Conservation (phyloP, 1,139 yeast genomes). For the Komagataea norvegica region DNA sequence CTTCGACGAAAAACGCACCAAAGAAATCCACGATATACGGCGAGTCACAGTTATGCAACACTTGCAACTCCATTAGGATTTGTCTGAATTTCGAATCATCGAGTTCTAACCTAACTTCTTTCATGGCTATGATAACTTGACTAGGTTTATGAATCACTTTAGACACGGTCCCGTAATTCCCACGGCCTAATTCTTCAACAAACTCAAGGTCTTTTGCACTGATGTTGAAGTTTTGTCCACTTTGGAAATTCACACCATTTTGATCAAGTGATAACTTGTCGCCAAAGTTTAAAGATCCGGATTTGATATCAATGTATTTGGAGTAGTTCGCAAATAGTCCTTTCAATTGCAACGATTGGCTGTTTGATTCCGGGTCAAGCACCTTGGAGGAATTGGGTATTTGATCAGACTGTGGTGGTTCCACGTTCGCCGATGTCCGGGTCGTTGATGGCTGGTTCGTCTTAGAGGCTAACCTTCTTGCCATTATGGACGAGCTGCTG, state of each 20-base stretch:
- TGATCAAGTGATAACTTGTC: slow-evolving; percentile 93
- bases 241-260: slow-evolving; percentile 83
- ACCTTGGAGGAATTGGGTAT: neutral
- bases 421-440: slow-evolving; percentile 3
- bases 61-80: slow-evolving; percentile 91
- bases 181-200: slow-evolving; percentile 84
- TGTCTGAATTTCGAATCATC: slow-evolving; percentile 91
- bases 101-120: slow-evolving; percentile 85
- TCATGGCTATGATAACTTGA: slow-evolving; percentile 92
- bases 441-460: slow-evolving; percentile 6
- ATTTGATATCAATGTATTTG: slow-evolving; percentile 82
- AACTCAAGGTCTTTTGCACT: slow-evolving; percentile 83
- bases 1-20: slow-evolving; percentile 96
- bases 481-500: slow-evolving; percentile 7
- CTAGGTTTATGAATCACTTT: slow-evolving; percentile 95
- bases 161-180: slow-evolving; percentile 92
- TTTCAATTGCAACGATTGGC: slow-evolving; percentile 27
- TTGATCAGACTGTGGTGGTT: neutral
- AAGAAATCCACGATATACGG: slow-evolving; percentile 92
- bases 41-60: slow-evolving; percentile 83
- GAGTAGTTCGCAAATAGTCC: slow-evolving; percentile 78
- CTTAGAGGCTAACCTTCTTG: slow-evolving; percentile 8
- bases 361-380: neutral
- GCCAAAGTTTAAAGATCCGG: slow-evolving; percentile 86
- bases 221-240: slow-evolving; percentile 83